Evolutionary conservation across 129 eudicot species (phyloP).

Genomic region (Calendula officinalis): DNA sequence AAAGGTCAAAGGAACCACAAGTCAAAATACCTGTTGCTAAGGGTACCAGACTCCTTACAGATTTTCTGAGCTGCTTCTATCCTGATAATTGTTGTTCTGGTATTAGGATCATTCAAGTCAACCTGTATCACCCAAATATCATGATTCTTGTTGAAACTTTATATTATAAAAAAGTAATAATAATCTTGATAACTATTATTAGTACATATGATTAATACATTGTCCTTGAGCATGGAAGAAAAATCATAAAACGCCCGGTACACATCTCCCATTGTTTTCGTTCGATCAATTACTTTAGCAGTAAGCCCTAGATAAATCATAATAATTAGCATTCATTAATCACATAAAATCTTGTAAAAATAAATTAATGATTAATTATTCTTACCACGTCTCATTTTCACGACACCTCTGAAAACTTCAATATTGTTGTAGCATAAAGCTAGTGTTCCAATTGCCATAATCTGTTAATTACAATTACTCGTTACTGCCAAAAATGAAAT

Average conservation of each 20-base stretch:
- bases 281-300: conserved; percentile 80
- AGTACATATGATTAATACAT: conserved; percentile 40
- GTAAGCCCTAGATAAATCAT: conserved; percentile 68
- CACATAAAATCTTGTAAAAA: too few relatives aligned
- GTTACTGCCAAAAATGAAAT: too few relatives aligned
- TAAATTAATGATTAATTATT: too few relatives aligned
- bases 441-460: conserved; percentile 93
- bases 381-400: conserved; percentile 98
- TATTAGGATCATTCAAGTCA: conserved; percentile 75
- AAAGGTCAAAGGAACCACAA: conserved; percentile 2
- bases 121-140: conserved; percentile 40
- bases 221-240: conserved; percentile 64
- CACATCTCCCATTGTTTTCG: conserved; percentile 80
- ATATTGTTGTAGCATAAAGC: conserved; percentile 88
- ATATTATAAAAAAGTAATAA: neutral
- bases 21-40: conserved; percentile 44
- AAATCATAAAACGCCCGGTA: conserved; percentile 89
- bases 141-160: too few relatives aligned
- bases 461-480: conserved; percentile 34
- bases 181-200: too few relatives aligned
- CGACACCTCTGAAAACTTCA: conserved; percentile 91
- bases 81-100: conserved; percentile 50
- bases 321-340: neutral
- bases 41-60: conserved; percentile 72
- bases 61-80: conserved; percentile 64